Conservation (phyloP, 441 rosid genomes). For the Euphorbia celastroides region DNA sequence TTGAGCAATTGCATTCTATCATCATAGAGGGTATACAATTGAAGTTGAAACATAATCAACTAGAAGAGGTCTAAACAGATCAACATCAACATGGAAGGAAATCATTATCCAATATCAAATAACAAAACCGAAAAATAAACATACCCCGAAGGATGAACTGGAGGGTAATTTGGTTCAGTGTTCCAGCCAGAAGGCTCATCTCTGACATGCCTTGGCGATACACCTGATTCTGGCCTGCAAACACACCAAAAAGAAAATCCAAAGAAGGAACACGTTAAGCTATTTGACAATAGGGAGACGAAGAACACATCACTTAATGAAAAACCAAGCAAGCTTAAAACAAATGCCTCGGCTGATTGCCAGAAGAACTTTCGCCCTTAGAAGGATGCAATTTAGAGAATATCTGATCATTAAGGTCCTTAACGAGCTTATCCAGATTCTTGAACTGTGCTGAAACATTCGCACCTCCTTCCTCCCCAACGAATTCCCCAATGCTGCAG, state of each 20-base stretch:
- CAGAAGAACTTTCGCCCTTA: slow-evolving; percentile 27
- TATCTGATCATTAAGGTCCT: slow-evolving; percentile 38
- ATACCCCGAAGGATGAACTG: slow-evolving; percentile 59
- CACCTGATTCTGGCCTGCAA: slow-evolving; percentile 42
- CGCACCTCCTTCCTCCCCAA: slow-evolving; percentile 32
- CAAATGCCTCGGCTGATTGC: slow-evolving; percentile 34
- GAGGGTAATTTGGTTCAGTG: slow-evolving; percentile 40
- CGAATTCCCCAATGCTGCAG: slow-evolving; percentile 52
- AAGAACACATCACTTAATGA: too few species aligned
- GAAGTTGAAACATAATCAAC: neutral
- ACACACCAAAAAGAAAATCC: slow-evolving; percentile 9
- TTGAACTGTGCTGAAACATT: slow-evolving; percentile 55
- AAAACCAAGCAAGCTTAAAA: neutral
- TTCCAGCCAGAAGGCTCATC: slow-evolving; percentile 21
- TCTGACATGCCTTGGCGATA: slow-evolving; percentile 25
- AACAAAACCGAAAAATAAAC: neutral
- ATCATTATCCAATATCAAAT: neutral
- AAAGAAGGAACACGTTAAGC: slow-evolving; percentile 3
- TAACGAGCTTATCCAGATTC: slow-evolving; percentile 53
- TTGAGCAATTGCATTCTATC: neutral
- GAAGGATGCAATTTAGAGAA: slow-evolving; percentile 39
- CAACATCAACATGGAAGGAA: neutral
- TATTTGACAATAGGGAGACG: neutral
- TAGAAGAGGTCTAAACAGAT: neutral
- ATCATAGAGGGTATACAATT: neutral